These are phyloP conservation scores for Sclerotinia nivalis DNA, from an alignment of 2,329 filamentous ascomycete genomes.

Conservation along the genomic window DNA sequence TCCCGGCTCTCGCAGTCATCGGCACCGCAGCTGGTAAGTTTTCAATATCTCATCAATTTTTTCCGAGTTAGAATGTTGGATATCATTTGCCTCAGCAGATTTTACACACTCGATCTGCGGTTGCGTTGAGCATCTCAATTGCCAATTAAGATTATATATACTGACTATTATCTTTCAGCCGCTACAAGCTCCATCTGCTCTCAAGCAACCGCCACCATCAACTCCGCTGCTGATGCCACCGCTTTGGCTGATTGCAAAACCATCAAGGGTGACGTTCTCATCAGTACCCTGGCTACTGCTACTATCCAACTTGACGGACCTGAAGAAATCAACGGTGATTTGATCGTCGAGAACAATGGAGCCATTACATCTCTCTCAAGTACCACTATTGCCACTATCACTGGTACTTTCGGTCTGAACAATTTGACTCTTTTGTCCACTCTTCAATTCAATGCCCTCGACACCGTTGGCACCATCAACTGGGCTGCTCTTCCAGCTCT, in stretches of 20 bases:
- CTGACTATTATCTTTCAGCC: slow-evolving; percentile 7
- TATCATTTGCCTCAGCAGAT: neutral
- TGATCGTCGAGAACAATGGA: slow-evolving; percentile 61
- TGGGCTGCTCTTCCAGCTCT: slow-evolving; percentile 71
- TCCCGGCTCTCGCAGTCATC: slow-evolving; percentile 24
- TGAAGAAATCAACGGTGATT: slow-evolving; percentile 55
- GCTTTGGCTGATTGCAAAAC: slow-evolving; percentile 37
- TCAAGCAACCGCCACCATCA: slow-evolving; percentile 39
- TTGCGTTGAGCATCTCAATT: neutral
- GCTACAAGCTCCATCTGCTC: slow-evolving; percentile 32
- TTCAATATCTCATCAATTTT: neutral
- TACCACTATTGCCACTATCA: slow-evolving; percentile 62
- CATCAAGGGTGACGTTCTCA: slow-evolving; percentile 40
- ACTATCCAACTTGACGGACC: slow-evolving; percentile 61
- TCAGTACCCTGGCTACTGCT: slow-evolving; percentile 38
- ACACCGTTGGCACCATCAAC: slow-evolving; percentile 63
- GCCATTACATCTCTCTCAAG: slow-evolving; percentile 65
- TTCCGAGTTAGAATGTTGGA: neutral
- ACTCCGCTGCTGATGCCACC: slow-evolving; percentile 38
- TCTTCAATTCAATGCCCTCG: slow-evolving; percentile 67
- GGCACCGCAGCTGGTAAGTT: slow-evolving; percentile 22
- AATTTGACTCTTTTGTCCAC: slow-evolving; percentile 68
- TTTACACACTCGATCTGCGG: neutral
- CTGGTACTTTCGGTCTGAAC: slow-evolving; percentile 67
- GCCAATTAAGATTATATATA: neutral